A percentile compares a stretch with the other conserved stretches of the same genome.
phyloP scores from a whole-genome alignment of 352 stramenopile species.

The Globisporangium paddicum region DNA sequence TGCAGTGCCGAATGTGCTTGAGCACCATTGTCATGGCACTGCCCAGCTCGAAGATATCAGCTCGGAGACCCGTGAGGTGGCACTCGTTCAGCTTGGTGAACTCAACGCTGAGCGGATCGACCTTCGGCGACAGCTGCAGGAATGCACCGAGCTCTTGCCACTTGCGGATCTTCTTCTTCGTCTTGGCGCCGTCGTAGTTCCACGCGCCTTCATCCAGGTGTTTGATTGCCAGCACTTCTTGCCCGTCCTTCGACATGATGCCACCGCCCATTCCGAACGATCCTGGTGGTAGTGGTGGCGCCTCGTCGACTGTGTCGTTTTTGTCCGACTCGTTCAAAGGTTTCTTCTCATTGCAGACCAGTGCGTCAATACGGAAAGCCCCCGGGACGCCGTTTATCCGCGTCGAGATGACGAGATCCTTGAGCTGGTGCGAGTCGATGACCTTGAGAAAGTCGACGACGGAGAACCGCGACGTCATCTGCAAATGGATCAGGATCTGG shows the following conservation, averaged over 20 bases:
- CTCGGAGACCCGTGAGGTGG: constrained; percentile 68
- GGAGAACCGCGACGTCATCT: constrained; percentile 45
- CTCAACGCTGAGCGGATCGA: constrained; percentile 36
- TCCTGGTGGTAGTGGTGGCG: not conserved
- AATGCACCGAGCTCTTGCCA: constrained; percentile 55
- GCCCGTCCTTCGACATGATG: constrained; percentile 25
- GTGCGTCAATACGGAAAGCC: constrained; percentile 57
- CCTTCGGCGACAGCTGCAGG: constrained; percentile 62
- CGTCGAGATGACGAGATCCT: constrained; percentile 71
- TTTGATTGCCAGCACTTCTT: constrained; percentile 28
- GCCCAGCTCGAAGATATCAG: constrained; percentile 79
- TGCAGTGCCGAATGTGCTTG: constrained; percentile 79
- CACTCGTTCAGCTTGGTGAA: constrained; percentile 38
- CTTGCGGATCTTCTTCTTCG: constrained; percentile 53
- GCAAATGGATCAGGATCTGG: constrained; percentile 61
- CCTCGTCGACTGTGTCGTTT: not conserved
- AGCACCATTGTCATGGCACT: constrained; percentile 84
- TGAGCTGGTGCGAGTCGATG: constrained; percentile 40
- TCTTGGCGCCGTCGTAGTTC: constrained; percentile 69
- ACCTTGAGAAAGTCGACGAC: constrained; percentile 43
- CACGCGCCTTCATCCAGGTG: constrained; percentile 47
- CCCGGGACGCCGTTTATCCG: constrained; percentile 57
- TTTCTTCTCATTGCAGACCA: constrained; percentile 27
- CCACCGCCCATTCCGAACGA: constrained; percentile 2
- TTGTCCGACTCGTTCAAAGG: not conserved